Base-by-base conservation (phyloP, 805 yeast species). In the Sungouiozyma ichnusensis region DNA sequence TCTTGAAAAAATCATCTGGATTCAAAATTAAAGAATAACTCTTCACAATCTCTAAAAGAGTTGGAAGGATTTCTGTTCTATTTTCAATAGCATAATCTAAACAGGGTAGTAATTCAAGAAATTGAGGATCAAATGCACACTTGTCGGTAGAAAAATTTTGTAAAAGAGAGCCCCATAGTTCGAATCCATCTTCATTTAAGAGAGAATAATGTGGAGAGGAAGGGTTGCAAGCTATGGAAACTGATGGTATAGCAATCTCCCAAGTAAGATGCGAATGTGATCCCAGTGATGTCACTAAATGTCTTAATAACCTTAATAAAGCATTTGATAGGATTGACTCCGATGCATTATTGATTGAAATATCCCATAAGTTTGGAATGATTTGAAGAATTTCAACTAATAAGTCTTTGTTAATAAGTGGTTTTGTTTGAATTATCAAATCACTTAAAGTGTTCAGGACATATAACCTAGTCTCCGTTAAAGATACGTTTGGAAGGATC, bases 121-220 rank as follows among this genome's bases (percentile, higher is more conserved):
- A 58, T 32, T 65, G 67, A 13, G 62, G 57, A 24, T 62, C 62
- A 3, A 60, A 50, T 3, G 44, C 39, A n/a, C 44, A 42, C 24
- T 55, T 58, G 13, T 54, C 47, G 1, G 42, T 33, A 1, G 90
- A 84, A 41, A 73, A 73, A 46, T 78, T 77, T 47, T 76, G 83
- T 40, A 86, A 57, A 2, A 83, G 58, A 1, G 80, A 68, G n/a
- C 73, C 66, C 95, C 95, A 86, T 35, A 88, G 66, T 43, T 85
- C 94, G 54, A 75, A 77, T 0, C 94, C 95, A 63, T 88, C 97
- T 55, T 88, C 97, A 16, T 81, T 71, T 8, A 88, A 59, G 41
- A 84, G 65, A 2, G 74, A 64, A 45, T 75, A 73, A 40, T 65
- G 68, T 17, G 71, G 71, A 0, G 86, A 73, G 16, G 67, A 65